Evolutionary conservation across 169 alveolate species (phyloP).

Genomic region (Ophryocystis elektroscirrha): DNA sequence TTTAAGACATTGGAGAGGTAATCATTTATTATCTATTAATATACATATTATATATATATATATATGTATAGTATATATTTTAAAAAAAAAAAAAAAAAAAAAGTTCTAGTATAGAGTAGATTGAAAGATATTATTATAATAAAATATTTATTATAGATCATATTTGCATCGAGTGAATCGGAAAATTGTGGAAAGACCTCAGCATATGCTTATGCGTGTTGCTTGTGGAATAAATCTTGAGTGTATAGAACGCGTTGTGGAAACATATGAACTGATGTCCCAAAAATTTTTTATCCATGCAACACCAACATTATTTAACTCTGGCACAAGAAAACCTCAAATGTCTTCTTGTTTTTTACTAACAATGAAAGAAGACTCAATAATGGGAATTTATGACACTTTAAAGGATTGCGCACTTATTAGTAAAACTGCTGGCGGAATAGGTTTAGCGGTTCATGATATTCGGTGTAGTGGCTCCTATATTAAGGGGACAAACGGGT

Average conservation of each 20-base stretch:
- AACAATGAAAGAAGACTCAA: slow-evolving; percentile 74
- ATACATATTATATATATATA: not conserved
- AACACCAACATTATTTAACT: slow-evolving; percentile 88
- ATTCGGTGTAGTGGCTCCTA: slow-evolving; percentile 81
- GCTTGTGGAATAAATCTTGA: slow-evolving; percentile 83
- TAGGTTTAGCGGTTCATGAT: slow-evolving; percentile 80
- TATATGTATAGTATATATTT: not conserved
- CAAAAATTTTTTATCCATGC: slow-evolving; percentile 89
- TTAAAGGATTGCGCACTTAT: slow-evolving; percentile 64
- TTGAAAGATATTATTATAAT: not conserved
- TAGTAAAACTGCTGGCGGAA: slow-evolving; percentile 93
- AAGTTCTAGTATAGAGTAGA: too few species aligned
- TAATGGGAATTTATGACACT: slow-evolving; percentile 89
- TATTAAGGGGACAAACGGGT: slow-evolving; percentile 92
- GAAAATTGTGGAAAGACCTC: slow-evolving; percentile 86
- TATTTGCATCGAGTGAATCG: slow-evolving; percentile 43
- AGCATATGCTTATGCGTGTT: slow-evolving; percentile 89
- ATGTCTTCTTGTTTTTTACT: slow-evolving; percentile 85
- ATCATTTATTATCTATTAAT: not conserved
- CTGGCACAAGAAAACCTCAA: slow-evolving; percentile 85
- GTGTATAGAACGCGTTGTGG: slow-evolving; percentile 63
- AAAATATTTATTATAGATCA: slow-evolving; percentile 13
- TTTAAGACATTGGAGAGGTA: slow-evolving; percentile 79
- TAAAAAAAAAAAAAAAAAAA: not conserved
- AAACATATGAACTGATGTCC: slow-evolving; percentile 77